phyloP scores from a whole-genome alignment of 1,284 basidiomycete species.

The Leccinum huronense region DNA sequence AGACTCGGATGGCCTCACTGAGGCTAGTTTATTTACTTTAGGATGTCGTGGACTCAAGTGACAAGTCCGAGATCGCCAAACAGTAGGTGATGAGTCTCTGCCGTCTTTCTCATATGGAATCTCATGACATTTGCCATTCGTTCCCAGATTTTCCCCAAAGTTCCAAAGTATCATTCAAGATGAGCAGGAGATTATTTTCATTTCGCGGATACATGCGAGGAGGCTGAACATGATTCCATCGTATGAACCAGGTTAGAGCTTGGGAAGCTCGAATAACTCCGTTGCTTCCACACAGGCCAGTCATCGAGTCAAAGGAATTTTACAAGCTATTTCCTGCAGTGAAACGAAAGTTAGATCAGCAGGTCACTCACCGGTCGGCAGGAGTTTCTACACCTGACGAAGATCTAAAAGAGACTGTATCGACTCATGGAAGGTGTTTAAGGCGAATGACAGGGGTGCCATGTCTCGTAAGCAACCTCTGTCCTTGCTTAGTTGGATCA shows the following conservation, averaged over 20 bases:
- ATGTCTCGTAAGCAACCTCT: slow-evolving; percentile 47
- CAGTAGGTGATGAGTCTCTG: slow-evolving; percentile 41
- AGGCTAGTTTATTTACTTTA: slow-evolving; percentile 19
- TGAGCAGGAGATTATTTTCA: slow-evolving; percentile 62
- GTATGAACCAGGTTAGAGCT: slow-evolving; percentile 12
- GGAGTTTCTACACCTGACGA: slow-evolving; percentile 58
- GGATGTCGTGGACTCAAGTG: slow-evolving; percentile 57
- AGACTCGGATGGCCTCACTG: too few relatives aligned
- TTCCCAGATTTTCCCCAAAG: slow-evolving; percentile 49
- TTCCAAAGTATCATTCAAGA: slow-evolving; percentile 56
- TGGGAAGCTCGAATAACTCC: too few relatives aligned
- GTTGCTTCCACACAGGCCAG: slow-evolving; percentile 42
- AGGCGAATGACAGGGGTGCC: slow-evolving; percentile 65
- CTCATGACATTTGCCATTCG: not conserved
- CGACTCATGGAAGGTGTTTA: not conserved
- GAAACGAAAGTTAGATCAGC: slow-evolving; percentile 47
- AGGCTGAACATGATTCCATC: slow-evolving; percentile 57
- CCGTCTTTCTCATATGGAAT: not conserved
- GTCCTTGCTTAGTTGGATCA: not conserved
- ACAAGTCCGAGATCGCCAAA: slow-evolving; percentile 53
- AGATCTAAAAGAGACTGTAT: slow-evolving; percentile 31
- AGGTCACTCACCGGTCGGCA: slow-evolving; percentile 50
- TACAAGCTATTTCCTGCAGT: slow-evolving; percentile 51
- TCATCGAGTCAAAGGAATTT: slow-evolving; percentile 60
- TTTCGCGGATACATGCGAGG: slow-evolving; percentile 53